Base-by-base conservation (phyloP, 2,329 filamentous ascomycete species). In the Ophidiomyces ophidiicola region DNA sequence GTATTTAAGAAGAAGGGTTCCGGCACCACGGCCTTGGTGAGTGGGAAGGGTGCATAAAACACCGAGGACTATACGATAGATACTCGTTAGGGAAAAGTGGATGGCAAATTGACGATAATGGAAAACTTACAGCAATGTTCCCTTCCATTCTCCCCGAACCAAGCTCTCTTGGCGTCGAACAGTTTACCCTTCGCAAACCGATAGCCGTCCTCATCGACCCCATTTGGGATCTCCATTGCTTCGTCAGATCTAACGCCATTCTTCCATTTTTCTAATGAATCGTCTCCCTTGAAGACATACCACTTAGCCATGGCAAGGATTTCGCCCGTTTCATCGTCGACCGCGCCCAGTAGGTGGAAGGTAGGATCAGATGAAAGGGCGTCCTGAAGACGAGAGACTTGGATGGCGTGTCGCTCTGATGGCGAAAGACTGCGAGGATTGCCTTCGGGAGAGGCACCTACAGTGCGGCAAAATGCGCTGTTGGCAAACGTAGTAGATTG, bases 21-120 rank as follows among this genome's bases (percentile, higher is more conserved):
- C 56, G n/a, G 55, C 45, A 6, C 55, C 54, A 12, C 45, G 43
- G 3, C 56, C 46, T 24, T 56, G 49, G 41, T 50, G 52, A 6
- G 47, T 44, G 0, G 51, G 53, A 12, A 59, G 50, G 6, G 60
- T 62, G 6, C 53, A 50, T 4, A 66, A 51, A 1, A 52, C 20
- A 4, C 48, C 44, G 4, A 64, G 49, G 29, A 57, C 60, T 59
- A 36, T 11, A 33, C 5, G 8, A 10, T 3, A 21, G 12, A 24
- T 14, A 11, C 3, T 3, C 8, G 10, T n/a, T 18, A 15, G 8
- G 7, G 7, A 7, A 20, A 35, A 32, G 15, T 6, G 28, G 8
- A 18, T 5, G 1, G 32, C 23, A 11, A 5, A 1, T 11, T 7
- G 3, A 26, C 10, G 29, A 2, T 10, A 14, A n/a, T 10, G 6